A percentile compares a stretch with the other conserved stretches of the same genome.
Evolutionary conservation across 106 monocot genomes (phyloP).

Genomic region (Platanthera zijinensis): DNA sequence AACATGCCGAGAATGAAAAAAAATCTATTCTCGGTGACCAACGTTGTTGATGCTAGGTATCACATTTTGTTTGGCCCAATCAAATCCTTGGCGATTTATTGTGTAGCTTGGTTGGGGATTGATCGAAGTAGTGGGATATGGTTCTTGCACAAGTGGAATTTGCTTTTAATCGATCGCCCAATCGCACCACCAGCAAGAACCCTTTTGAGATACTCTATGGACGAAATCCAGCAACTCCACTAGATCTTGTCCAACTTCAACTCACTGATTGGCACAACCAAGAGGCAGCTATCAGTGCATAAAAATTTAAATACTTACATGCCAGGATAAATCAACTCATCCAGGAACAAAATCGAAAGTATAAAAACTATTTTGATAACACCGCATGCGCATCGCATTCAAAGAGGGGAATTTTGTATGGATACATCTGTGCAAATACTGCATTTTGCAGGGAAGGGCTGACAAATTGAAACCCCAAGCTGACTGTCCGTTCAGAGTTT

Average conservation of each 20-base stretch:
- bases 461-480: neutral
- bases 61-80: too few species aligned
- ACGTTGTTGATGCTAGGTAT: too few species aligned
- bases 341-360: neutral
- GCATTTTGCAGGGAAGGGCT: neutral
- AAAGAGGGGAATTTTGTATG: neutral
- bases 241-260: neutral
- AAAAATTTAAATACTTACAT: neutral
- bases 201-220: conserved; percentile 3
- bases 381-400: neutral
- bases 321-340: neutral
- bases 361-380: neutral
- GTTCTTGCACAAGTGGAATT: conserved; percentile 5
- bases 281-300: neutral
- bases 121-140: neutral
- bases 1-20: too few species aligned
- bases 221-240: neutral
- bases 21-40: too few species aligned
- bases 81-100: neutral
- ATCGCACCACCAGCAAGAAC: neutral
- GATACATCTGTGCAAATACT: neutral
- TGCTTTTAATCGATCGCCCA: neutral
- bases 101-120: neutral
- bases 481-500: neutral
- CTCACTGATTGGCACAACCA: neutral